These are phyloP conservation scores for Allium sativum DNA, from an alignment of 106 monocot genomes.

Conservation along the genomic window DNA sequence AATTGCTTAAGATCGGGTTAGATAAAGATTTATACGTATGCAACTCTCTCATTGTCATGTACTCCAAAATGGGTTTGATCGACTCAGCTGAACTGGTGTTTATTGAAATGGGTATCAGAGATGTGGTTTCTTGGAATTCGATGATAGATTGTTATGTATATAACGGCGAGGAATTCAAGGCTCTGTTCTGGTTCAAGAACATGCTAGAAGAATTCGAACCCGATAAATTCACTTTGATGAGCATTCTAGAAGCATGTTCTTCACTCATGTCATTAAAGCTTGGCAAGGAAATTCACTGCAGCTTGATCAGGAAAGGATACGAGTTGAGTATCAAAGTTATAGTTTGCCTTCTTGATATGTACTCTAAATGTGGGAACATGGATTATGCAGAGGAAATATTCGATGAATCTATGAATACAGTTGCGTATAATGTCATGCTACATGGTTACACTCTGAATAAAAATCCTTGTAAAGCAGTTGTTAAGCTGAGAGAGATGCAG, in stretches of 20 bases:
- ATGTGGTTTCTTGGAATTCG: constrained; percentile 73
- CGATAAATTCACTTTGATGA: constrained; percentile 33
- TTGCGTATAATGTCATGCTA: constrained; percentile 61
- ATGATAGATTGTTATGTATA: constrained; percentile 49
- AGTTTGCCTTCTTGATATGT: constrained; percentile 67
- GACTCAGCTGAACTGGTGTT: constrained; percentile 54
- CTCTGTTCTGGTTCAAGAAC: constrained; percentile 33
- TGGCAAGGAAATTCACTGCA: constrained; percentile 66
- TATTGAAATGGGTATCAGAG: constrained; percentile 50
- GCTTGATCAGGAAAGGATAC: constrained; percentile 28
- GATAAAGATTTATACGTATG: constrained; percentile 43
- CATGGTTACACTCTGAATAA: constrained; percentile 51
- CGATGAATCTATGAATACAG: constrained; percentile 24
- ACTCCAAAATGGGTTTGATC: constrained; percentile 36
- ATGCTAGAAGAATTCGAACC: constrained; percentile 28
- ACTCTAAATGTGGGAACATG: constrained; percentile 58
- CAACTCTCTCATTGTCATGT: constrained; percentile 70
- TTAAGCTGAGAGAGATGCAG: constrained; percentile 38
- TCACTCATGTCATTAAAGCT: constrained; percentile 17
- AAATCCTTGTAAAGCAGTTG: constrained; percentile 26
- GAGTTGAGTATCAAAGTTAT: constrained; percentile 32
- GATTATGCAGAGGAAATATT: constrained; percentile 39
- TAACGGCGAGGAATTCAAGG: constrained; percentile 19
- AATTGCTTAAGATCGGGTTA: constrained; percentile 53
- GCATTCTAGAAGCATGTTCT: constrained; percentile 45